Evolutionary conservation across 805 yeast genomes (phyloP).

Genomic region (Myxozyma mucilagina): DNA sequence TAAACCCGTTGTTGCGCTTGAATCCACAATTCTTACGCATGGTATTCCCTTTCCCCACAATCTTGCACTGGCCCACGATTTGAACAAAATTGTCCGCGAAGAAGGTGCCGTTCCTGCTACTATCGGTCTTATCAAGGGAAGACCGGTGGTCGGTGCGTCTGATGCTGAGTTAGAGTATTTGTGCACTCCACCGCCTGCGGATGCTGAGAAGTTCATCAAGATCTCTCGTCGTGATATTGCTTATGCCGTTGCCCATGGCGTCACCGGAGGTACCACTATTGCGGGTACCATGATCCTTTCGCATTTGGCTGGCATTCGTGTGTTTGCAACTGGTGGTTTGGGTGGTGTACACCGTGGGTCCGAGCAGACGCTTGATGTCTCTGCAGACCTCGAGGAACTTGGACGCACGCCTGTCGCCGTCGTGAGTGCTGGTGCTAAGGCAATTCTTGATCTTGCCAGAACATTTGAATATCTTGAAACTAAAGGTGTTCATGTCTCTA

Average conservation of each 20-base stretch:
- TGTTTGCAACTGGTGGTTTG: slow-evolving; percentile 90
- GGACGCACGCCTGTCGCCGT: slow-evolving; percentile 82
- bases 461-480: slow-evolving; percentile 88
- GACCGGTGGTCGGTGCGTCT: slow-evolving; percentile 67
- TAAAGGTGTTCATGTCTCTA: slow-evolving; percentile 83
- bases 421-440: slow-evolving; percentile 91
- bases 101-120: slow-evolving; percentile 83
- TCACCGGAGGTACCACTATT: slow-evolving; percentile 88
- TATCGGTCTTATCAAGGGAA: slow-evolving; percentile 71
- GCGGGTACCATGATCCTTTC: slow-evolving; percentile 87
- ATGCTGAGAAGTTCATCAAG: slow-evolving; percentile 47
- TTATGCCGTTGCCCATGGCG: slow-evolving; percentile 35
- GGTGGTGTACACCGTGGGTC: slow-evolving; percentile 90
- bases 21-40: slow-evolving; percentile 85
- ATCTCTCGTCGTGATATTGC: slow-evolving; percentile 80
- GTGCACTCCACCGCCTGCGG: slow-evolving; percentile 19
- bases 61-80: slow-evolving; percentile 66
- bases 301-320: slow-evolving; percentile 69
- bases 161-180: slow-evolving; percentile 47
- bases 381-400: slow-evolving; percentile 85
- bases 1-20: slow-evolving; percentile 76
- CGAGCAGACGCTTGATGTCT: slow-evolving; percentile 71
- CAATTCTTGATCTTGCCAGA: slow-evolving; percentile 73
- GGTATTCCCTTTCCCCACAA: slow-evolving; percentile 84
- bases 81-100: slow-evolving; percentile 60